A percentile compares a stretch with the other conserved stretches of the same genome.
phyloP scores from a whole-genome alignment of 768 basidiomycete genomes.

The Pleurotus tuber-regium region DNA sequence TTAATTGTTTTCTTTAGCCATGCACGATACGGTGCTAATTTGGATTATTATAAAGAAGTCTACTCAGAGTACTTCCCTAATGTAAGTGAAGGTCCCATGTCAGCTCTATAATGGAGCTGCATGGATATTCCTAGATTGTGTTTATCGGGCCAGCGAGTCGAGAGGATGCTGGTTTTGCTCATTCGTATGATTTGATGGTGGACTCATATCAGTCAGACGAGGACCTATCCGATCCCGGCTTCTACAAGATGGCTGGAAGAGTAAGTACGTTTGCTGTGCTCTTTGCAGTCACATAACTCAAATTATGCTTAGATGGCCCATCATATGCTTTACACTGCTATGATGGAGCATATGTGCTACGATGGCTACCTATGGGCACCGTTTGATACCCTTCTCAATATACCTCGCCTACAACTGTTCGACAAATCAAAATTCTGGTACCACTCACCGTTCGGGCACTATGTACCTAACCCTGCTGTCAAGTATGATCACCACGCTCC shows the following conservation, averaged over 20 bases:
- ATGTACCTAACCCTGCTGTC: conserved; percentile 38
- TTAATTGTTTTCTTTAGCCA: conserved; percentile 52
- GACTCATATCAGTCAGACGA: conserved; percentile 46
- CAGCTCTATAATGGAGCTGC: too few species aligned
- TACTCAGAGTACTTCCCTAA: conserved; percentile 50
- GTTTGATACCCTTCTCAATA: conserved; percentile 47
- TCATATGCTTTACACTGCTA: conserved; percentile 49
- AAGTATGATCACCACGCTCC: conserved; percentile 31
- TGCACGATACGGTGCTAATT: conserved; percentile 41
- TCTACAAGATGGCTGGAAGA: conserved; percentile 43
- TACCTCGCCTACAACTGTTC: conserved; percentile 46
- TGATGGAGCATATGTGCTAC: conserved; percentile 43
- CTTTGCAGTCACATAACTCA: too few species aligned
- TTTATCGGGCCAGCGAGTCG: conserved; percentile 46
- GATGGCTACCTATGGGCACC: conserved; percentile 53
- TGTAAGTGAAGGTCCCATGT: too few species aligned
- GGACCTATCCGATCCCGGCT: conserved; percentile 32
- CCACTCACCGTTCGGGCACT: conserved; percentile 43
- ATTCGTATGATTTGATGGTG: conserved; percentile 49
- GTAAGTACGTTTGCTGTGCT: too few species aligned
- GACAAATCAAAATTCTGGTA: conserved; percentile 47
- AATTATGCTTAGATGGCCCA: conserved; percentile 48
- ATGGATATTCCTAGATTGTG: too few species aligned
- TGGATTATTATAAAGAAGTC: conserved; percentile 44
- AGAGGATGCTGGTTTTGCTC: conserved; percentile 43